These are phyloP conservation scores for Exserohilum rostratum DNA, from an alignment of 2,329 filamentous ascomycete genomes.

Conservation along the genomic window DNA sequence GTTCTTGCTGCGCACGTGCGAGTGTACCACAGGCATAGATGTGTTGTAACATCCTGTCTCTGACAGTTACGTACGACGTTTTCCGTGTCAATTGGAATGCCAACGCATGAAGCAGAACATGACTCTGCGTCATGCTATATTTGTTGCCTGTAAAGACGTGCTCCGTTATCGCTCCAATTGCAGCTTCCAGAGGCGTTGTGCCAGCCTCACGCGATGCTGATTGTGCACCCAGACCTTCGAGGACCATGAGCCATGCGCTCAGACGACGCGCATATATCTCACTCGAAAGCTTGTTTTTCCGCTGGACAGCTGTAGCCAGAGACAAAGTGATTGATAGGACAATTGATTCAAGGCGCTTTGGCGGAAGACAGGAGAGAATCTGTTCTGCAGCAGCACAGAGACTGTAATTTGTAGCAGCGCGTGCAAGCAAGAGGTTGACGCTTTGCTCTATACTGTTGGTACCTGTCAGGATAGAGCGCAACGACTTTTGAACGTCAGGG, in stretches of 20 bases:
- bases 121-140: not conserved
- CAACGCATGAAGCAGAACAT: conserved; percentile 6
- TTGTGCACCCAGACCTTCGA: conserved; percentile 21
- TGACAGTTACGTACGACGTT: not conserved
- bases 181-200: not conserved
- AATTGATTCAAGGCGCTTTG: conserved; percentile 7
- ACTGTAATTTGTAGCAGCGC: conserved; percentile 1
- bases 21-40: not conserved
- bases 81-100: conserved; percentile 3
- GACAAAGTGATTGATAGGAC: conserved; percentile 14
- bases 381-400: conserved; percentile 7
- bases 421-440: not conserved
- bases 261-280: conserved; percentile 4
- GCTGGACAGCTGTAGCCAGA: conserved; percentile 9
- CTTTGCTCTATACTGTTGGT: not conserved
- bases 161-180: conserved; percentile 3
- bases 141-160: not conserved
- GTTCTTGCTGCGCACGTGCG: not conserved
- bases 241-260: conserved; percentile 27
- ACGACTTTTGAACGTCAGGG: not conserved
- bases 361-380: conserved; percentile 21
- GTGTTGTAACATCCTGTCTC: conserved; percentile 5
- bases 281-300: not conserved
- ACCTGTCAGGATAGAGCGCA: conserved; percentile 9
- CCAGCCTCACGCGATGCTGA: not conserved